Conservation (phyloP, 768 basidiomycete genomes). For the Cubamyces lactineus region DNA sequence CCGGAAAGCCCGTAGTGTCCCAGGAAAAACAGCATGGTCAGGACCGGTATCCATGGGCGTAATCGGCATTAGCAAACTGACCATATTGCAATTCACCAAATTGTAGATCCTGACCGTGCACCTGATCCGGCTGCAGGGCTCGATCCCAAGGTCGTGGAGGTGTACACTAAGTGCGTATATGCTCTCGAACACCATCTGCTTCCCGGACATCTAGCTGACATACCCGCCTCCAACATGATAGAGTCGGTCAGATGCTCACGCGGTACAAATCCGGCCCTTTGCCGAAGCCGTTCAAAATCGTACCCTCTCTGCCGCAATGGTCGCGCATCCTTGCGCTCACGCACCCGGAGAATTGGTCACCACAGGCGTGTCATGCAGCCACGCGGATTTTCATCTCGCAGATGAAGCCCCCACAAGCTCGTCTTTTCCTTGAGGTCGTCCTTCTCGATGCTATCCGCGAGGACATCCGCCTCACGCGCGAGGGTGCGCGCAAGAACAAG, state of each 20-base stretch:
- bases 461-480: slow-evolving; percentile 63
- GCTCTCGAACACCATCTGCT: background rate
- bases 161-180: slow-evolving; percentile 81
- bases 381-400: slow-evolving; percentile 96
- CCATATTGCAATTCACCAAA: no score
- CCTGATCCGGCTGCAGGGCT: slow-evolving; percentile 84
- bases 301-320: slow-evolving; percentile 95
- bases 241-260: slow-evolving; percentile 82
- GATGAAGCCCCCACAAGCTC: slow-evolving; percentile 93
- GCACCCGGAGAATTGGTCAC: slow-evolving; percentile 90
- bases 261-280: slow-evolving; percentile 93
- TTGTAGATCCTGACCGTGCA: slow-evolving; percentile 47
- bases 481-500: slow-evolving; percentile 38
- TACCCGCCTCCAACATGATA: slow-evolving; percentile 35
- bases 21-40: slow-evolving; percentile 63
- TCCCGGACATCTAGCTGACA: background rate
- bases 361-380: slow-evolving; percentile 92
- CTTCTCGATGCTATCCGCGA: slow-evolving; percentile 87
- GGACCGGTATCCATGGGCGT: background rate
- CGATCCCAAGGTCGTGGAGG: slow-evolving; percentile 90
- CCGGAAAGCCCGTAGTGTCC: slow-evolving; percentile 55
- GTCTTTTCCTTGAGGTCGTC: slow-evolving; percentile 90
- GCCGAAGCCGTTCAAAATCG: slow-evolving; percentile 97
- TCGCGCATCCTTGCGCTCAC: slow-evolving; percentile 94
- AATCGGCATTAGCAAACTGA: no score